Conservation (phyloP, 2,329 filamentous ascomycete species). For the Cadophora luteo-olivacea region DNA sequence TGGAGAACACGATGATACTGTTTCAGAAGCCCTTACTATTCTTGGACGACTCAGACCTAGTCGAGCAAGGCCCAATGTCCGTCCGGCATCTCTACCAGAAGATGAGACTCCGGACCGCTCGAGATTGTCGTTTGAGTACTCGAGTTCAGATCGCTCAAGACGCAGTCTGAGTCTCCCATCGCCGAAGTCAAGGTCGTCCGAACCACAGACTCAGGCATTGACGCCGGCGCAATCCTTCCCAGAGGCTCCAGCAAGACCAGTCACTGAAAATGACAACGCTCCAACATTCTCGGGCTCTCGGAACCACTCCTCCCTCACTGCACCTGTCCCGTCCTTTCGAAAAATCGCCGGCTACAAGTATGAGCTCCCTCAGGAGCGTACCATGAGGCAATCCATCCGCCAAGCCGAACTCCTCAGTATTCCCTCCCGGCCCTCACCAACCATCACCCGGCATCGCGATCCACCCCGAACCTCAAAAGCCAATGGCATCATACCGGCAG, state of each 20-base stretch:
- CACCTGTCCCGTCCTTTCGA: neutral
- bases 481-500: neutral
- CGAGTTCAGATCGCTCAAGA: neutral
- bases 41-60: neutral
- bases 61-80: neutral
- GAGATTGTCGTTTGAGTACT: neutral
- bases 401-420: neutral
- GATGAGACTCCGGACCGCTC: neutral
- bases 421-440: neutral
- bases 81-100: neutral
- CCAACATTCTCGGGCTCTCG: neutral
- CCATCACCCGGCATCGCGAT: neutral
- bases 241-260: neutral
- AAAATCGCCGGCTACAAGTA: neutral
- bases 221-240: neutral
- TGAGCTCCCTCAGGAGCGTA: neutral
- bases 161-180: neutral
- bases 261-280: neutral
- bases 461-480: neutral
- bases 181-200: neutral
- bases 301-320: neutral
- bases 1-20: neutral
- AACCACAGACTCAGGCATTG: neutral
- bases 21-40: too few relatives aligned
- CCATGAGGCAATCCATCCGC: neutral